These are phyloP conservation scores for Homolaphlyctis polyrhiza DNA, from an alignment of 371 early-diverging fungal genomes.

Conservation along the genomic window DNA sequence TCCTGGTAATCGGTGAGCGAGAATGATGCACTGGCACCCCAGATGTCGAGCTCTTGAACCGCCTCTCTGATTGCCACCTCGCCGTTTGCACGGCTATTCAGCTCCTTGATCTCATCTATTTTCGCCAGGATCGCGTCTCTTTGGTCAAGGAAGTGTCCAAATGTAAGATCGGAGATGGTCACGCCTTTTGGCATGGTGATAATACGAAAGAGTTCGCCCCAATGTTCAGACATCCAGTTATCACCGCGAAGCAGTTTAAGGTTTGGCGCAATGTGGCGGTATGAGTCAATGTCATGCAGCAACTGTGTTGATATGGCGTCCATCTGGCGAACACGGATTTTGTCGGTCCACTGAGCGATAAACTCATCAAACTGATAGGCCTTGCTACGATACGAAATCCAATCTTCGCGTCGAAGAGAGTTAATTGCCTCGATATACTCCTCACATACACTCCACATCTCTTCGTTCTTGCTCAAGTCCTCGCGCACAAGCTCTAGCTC, in stretches of 20 bases:
- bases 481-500: constrained; percentile 22
- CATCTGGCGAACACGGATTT: constrained; percentile 14
- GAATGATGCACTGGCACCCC: constrained; percentile 44
- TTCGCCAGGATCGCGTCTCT: constrained; percentile 20
- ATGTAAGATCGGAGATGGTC: constrained; percentile 30
- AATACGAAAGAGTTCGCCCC: constrained; percentile 45
- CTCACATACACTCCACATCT: constrained; percentile 34
- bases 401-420: constrained; percentile 28
- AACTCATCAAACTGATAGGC: constrained; percentile 36
- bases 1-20: constrained; percentile 34
- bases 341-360: constrained; percentile 29
- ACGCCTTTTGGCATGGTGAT: constrained; percentile 27
- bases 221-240: constrained; percentile 48
- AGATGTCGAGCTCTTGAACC: constrained; percentile 49
- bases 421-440: constrained; percentile 19
- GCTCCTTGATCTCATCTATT: constrained; percentile 35
- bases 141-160: constrained; percentile 30
- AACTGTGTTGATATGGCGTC: constrained; percentile 27
- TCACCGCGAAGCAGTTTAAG: constrained; percentile 42
- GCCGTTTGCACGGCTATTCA: constrained; percentile 42
- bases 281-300: constrained; percentile 29
- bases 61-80: constrained; percentile 48
- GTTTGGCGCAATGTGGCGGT: constrained; percentile 24
- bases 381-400: constrained; percentile 40
- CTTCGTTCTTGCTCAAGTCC: constrained; percentile 20